phyloP scores from a whole-genome alignment of 805 yeast species.

The Priceomyces fermenticarens region DNA sequence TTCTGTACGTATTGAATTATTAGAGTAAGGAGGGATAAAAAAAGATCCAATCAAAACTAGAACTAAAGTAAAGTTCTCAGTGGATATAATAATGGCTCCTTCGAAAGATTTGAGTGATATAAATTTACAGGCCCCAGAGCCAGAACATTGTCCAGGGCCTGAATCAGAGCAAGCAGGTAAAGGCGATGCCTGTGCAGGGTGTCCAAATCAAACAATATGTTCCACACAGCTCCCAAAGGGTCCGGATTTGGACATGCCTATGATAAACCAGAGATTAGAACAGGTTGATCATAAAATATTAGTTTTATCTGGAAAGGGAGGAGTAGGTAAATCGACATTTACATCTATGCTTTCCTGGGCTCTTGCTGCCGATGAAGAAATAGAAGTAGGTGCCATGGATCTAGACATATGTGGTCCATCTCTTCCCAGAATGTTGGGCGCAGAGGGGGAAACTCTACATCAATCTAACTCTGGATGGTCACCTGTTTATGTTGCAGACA shows the following conservation, averaged over 20 bases:
- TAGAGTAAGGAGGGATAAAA: no score
- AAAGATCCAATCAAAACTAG: no score
- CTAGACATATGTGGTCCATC: constrained; percentile 98
- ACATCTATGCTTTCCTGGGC: constrained; percentile 98
- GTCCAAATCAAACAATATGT: constrained; percentile 91
- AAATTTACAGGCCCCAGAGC: constrained; percentile 63
- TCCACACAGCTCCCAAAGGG: constrained; percentile 81
- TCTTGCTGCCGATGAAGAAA: constrained; percentile 68
- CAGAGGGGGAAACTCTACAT: constrained; percentile 81
- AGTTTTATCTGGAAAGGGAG: constrained; percentile 83
- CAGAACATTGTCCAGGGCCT: constrained; percentile 99
- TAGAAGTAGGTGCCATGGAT: constrained; percentile 96
- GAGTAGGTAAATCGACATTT: constrained; percentile 97
- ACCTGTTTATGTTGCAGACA: constrained; percentile 94
- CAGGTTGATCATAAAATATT: constrained; percentile 73
- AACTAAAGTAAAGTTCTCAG: neutral
- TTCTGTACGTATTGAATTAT: no score
- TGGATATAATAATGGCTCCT: constrained; percentile 18
- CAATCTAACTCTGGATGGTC: constrained; percentile 93
- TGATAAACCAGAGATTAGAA: constrained; percentile 64
- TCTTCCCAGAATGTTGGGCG: constrained; percentile 90
- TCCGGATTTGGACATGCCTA: constrained; percentile 89
- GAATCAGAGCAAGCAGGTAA: constrained; percentile 92
- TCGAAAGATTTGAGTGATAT: constrained; percentile 13
- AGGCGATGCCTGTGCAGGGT: constrained; percentile 90